Percentiles rank a stretch among this genome's conserved stretches.
These are phyloP conservation scores for Plasmopara halstedii DNA, from an alignment of 352 stramenopile genomes.

Conservation along the genomic window DNA sequence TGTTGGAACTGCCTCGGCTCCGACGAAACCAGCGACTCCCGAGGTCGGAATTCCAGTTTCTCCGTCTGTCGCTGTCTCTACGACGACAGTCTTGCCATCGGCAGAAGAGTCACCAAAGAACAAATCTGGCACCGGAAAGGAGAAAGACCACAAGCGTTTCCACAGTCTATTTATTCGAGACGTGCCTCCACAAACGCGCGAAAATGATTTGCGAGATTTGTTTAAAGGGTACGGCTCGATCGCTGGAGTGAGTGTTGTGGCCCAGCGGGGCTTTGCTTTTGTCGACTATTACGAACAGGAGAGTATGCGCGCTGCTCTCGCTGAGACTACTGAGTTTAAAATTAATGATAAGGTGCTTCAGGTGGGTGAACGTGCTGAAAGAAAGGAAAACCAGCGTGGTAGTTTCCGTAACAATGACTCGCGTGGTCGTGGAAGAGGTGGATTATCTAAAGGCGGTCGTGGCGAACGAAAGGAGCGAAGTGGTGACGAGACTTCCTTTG, in stretches of 20 bases:
- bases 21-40: constrained; percentile 54
- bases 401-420: constrained; percentile 44
- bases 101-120: constrained; percentile 42
- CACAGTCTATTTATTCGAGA: constrained; percentile 77
- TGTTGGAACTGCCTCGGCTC: constrained; percentile 8
- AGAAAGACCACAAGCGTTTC: constrained; percentile 30
- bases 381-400: constrained; percentile 59
- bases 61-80: constrained; percentile 15
- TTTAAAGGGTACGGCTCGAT: constrained; percentile 76
- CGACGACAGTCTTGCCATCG: constrained; percentile 4
- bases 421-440: constrained; percentile 42
- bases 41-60: constrained; percentile 16
- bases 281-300: constrained; percentile 77
- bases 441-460: constrained; percentile 40
- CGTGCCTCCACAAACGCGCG: constrained; percentile 62
- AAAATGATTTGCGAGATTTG: constrained; percentile 66
- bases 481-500: constrained; percentile 32
- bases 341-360: constrained; percentile 68
- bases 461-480: constrained; percentile 68
- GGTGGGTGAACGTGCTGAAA: constrained; percentile 64
- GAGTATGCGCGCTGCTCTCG: constrained; percentile 65
- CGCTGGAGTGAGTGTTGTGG: constrained; percentile 54
- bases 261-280: constrained; percentile 64
- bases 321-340: constrained; percentile 58
- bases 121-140: constrained; percentile 29